A percentile compares a stretch with the other conserved stretches of the same genome.
Conservation (phyloP, 305 asterid species). For the Fraxinus sp. region DNA sequence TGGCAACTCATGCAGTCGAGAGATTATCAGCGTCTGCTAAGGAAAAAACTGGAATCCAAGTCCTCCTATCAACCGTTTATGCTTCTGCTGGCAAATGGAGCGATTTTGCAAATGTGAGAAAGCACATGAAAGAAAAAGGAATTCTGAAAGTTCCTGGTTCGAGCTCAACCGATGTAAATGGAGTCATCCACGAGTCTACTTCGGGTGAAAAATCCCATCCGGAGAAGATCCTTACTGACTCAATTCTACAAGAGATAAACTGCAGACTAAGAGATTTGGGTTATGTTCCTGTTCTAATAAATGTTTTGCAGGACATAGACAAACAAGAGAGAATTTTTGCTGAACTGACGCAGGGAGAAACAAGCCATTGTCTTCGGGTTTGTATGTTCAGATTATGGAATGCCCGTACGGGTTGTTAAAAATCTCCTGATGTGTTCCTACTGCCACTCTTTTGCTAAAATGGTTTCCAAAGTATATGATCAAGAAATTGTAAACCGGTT, state of each 20-base stretch:
- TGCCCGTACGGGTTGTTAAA: conserved; percentile 43
- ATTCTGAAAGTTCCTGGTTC: conserved; percentile 51
- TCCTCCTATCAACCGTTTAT: conserved; percentile 49
- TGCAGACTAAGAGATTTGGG: conserved; percentile 41
- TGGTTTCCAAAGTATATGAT: conserved; percentile 40
- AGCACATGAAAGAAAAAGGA: conserved; percentile 45
- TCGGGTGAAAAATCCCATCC: conserved; percentile 40
- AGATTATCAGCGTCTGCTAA: conserved; percentile 24
- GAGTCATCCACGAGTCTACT: conserved; percentile 50
- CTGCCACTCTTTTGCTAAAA: conserved; percentile 49
- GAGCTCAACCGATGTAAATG: conserved; percentile 48
- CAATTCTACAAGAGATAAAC: conserved; percentile 47
- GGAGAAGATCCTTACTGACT: conserved; percentile 4
- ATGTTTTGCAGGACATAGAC: conserved; percentile 45
- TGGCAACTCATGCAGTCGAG: conserved; percentile 31
- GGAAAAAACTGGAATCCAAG: conserved; percentile 43
- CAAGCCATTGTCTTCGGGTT: conserved; percentile 52
- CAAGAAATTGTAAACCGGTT: conserved; percentile 44
- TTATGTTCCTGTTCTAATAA: conserved; percentile 39
- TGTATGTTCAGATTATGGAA: conserved; percentile 32
- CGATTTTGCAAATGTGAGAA: conserved; percentile 48
- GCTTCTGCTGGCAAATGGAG: conserved; percentile 51
- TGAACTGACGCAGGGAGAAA: conserved; percentile 54
- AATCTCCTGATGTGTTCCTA: conserved; percentile 60
- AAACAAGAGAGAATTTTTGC: conserved; percentile 47